Base-by-base conservation (phyloP, 257 asterid genomes). In the Nicotiana tomentosiformis region DNA sequence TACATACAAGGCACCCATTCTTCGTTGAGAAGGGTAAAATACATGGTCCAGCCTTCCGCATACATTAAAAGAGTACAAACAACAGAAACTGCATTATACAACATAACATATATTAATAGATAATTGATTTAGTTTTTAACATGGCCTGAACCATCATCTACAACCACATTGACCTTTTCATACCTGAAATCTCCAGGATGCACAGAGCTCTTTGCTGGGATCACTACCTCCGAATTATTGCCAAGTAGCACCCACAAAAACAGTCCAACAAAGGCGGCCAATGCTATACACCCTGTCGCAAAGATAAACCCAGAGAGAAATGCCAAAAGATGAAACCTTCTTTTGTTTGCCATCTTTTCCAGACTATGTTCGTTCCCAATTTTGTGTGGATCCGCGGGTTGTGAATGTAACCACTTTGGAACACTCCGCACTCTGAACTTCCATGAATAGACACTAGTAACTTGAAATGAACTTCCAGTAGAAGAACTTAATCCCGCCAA, bases 401-500 rank as follows among this genome's bases (percentile, higher is more conserved):
- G 87, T 60, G 97, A 93, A 87, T 94, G 97, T 55, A 94, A 72
- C 95, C 96, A 89, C 10, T 81, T 80, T 0, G 98, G 97, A 76
- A 93, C 89, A 66, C 65, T 87, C 86, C 96, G 88, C 8, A 89
- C 85, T 62, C 83, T 88, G 77, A 93, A 91, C 16, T 88, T 88
- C 97, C 97, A 94, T 0, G 93, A 87, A 78, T 93, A 94, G n/a
- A 94, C 91, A 26, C 74, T 84, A 86, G 93, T 88, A 39, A 83
- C 84, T 90, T 94, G 94, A 88, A 81, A 70, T 18, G 97, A 86
- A 46, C 83, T 86, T 66, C 93, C 88, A 83, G 88, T 88, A 7
- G 92, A 90, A 20, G 96, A 94, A 85, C 97, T 91, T 90, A 93
- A 85, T 30, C 95, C 97, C 65, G 91, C 89, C 18, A 90, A 81